phyloP scores from a whole-genome alignment of 169 alveolate species.

The Cytauxzoon felis region DNA sequence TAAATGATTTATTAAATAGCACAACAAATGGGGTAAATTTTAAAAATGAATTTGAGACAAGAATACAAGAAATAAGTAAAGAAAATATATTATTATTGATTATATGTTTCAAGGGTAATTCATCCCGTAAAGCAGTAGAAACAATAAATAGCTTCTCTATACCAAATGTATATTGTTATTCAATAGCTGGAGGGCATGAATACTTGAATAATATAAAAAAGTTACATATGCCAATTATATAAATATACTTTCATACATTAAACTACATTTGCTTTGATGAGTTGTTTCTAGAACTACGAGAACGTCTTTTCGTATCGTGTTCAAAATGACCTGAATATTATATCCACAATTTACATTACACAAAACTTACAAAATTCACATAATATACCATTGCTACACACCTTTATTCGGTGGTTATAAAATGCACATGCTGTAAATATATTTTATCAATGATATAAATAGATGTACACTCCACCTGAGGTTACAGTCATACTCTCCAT shows the following conservation, averaged over 20 bases:
- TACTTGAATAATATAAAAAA: not conserved
- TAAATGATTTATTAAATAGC: conserved; percentile 2
- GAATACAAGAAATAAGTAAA: not conserved
- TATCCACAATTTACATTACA: not conserved
- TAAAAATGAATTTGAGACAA: not conserved
- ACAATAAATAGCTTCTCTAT: not conserved
- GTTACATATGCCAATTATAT: conserved; percentile 3
- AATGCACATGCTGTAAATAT: conserved; percentile 14
- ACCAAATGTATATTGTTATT: not conserved
- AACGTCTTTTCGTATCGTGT: conserved; percentile 2
- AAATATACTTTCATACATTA: not conserved
- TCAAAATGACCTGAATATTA: conserved; percentile 9
- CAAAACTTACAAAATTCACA: conserved; percentile 9
- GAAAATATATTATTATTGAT: conserved; percentile 1
- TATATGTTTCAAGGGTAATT: conserved; percentile 45
- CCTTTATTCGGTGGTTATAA: conserved; percentile 3
- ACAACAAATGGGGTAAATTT: not conserved
- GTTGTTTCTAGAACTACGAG: not conserved
- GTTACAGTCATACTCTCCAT: too few species aligned
- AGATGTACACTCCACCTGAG: too few species aligned
- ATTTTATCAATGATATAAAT: not conserved
- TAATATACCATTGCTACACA: conserved; percentile 15
- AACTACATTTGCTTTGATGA: not conserved
- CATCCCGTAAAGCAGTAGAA: conserved; percentile 32
- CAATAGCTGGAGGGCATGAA: conserved; percentile 53